Evolutionary conservation across 2,329 filamentous ascomycete genomes (phyloP).

Genomic region (Aureobasidium sp.): DNA sequence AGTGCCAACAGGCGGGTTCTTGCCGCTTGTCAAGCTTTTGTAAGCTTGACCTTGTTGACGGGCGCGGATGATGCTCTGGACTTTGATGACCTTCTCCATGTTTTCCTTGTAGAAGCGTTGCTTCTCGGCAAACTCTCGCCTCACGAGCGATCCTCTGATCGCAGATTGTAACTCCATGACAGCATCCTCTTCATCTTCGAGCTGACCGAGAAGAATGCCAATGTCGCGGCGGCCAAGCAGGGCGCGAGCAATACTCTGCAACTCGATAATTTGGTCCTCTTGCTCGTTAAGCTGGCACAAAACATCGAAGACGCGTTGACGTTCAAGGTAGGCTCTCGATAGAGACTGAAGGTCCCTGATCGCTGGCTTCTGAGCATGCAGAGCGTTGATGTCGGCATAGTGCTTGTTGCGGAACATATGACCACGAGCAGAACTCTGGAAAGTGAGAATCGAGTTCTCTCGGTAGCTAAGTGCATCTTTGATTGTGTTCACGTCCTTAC

Average conservation of each 20-base stretch:
- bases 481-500: slow-evolving; percentile 14
- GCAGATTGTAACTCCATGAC: slow-evolving; percentile 67
- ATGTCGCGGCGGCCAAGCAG: slow-evolving; percentile 69
- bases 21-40: slow-evolving; percentile 90
- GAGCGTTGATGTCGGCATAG: slow-evolving; percentile 37
- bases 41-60: slow-evolving; percentile 97
- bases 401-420: slow-evolving; percentile 36
- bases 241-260: slow-evolving; percentile 71
- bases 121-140: slow-evolving; percentile 72
- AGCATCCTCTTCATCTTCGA: slow-evolving; percentile 75
- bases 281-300: slow-evolving; percentile 63
- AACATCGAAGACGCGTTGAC: slow-evolving; percentile 52
- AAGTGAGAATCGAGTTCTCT: slow-evolving; percentile 32
- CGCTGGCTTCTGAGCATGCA: slow-evolving; percentile 49
- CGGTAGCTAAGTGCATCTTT: slow-evolving; percentile 33
- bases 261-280: slow-evolving; percentile 54
- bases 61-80: slow-evolving; percentile 90
- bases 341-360: slow-evolving; percentile 59
- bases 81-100: slow-evolving; percentile 98
- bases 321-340: slow-evolving; percentile 55
- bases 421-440: slow-evolving; percentile 47
- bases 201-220: slow-evolving; percentile 62
- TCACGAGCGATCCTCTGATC: slow-evolving; percentile 64
- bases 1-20: slow-evolving; percentile 92
- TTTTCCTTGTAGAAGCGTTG: slow-evolving; percentile 85